Evolutionary conservation across 805 yeast genomes (phyloP), one percentile per base, ranked within the genome.

Genomic region (Naumovozyma dairenensis): DNA sequence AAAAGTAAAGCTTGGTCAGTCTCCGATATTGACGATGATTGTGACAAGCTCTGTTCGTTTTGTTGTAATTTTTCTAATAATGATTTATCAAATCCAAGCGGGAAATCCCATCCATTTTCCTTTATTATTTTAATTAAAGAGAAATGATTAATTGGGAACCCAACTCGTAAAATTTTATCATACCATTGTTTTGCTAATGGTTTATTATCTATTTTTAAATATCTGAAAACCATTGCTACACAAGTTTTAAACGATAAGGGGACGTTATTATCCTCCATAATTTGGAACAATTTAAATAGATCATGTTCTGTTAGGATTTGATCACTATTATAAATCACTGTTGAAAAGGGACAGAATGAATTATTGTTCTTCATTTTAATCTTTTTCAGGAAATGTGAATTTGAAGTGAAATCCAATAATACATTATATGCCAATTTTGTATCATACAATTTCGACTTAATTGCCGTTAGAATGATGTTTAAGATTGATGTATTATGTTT

Each of bases 121-220:
- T 35, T 25, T 2, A 48, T 39, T 5, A 39, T 33, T 25, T 44
- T 29, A 12, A 55, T 37, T 15, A 56, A 24, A 3, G 34, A 15
- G 16, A 28, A 26, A 34, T 56, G 55, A 13, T 33, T 41, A 6
- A 56, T 32, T 9, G 42, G 36, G 20, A 48, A 55, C 3, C 47
- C 45, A 8, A 46, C 49, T n/a, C 34, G 21, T 5, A 43, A 18
- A 9, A 54, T 45, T 31, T 43, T 53, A 19, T 42, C 17, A 28
- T 53, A 56, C 60, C 60, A 56, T 5, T 36, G 12, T 12, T 46
- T 33, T 3, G 61, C 59, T 12, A 42, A 47, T 3, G 40, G 40
- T 9, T 31, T 29, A 16, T 49, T 42, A 8, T 38, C 34, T 28
- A 42, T 32, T 20, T 39, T 29, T 5, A 45, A 15, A 28, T 45